These are phyloP conservation scores for Exophiala calicioides DNA, from an alignment of 2,329 filamentous ascomycete genomes.

Conservation along the genomic window DNA sequence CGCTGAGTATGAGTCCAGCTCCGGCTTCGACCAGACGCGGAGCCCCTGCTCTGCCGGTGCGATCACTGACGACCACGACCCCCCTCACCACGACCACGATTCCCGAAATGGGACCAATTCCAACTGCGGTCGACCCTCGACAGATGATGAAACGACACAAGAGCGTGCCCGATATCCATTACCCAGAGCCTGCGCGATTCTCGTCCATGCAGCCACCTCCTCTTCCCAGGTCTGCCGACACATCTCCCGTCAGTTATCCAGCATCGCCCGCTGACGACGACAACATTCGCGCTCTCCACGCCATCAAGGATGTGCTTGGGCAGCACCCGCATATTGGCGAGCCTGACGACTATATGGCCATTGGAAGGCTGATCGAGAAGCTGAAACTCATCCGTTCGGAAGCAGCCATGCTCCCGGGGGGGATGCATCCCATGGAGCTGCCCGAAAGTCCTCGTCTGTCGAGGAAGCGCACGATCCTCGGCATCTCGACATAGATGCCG, in stretches of 20 bases:
- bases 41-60: slow-evolving; percentile 28
- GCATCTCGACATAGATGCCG: slow-evolving; percentile 33
- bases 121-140: slow-evolving; percentile 32
- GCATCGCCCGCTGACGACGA: slow-evolving; percentile 74
- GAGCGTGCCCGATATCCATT: slow-evolving; percentile 47
- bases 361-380: slow-evolving; percentile 84
- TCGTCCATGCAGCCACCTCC: slow-evolving; percentile 44
- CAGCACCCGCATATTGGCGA: slow-evolving; percentile 72
- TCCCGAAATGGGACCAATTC: too few relatives aligned
- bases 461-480: slow-evolving; percentile 51
- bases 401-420: slow-evolving; percentile 42
- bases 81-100: slow-evolving; percentile 29
- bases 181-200: slow-evolving; percentile 43
- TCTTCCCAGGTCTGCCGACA: slow-evolving; percentile 41
- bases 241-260: slow-evolving; percentile 58
- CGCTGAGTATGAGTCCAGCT: too few relatives aligned
- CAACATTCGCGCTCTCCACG: slow-evolving; percentile 76
- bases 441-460: slow-evolving; percentile 43
- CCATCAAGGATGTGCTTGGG: slow-evolving; percentile 79
- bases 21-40: slow-evolving; percentile 23
- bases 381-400: slow-evolving; percentile 65
- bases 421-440: slow-evolving; percentile 46
- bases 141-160: slow-evolving; percentile 46
- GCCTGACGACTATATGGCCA: slow-evolving; percentile 72
- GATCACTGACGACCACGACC: slow-evolving; percentile 30